Percentiles rank a stretch among this genome's conserved stretches.
These are phyloP conservation scores for Trametes versicolor DNA, from an alignment of 1,284 basidiomycete genomes.

Conservation along the genomic window DNA sequence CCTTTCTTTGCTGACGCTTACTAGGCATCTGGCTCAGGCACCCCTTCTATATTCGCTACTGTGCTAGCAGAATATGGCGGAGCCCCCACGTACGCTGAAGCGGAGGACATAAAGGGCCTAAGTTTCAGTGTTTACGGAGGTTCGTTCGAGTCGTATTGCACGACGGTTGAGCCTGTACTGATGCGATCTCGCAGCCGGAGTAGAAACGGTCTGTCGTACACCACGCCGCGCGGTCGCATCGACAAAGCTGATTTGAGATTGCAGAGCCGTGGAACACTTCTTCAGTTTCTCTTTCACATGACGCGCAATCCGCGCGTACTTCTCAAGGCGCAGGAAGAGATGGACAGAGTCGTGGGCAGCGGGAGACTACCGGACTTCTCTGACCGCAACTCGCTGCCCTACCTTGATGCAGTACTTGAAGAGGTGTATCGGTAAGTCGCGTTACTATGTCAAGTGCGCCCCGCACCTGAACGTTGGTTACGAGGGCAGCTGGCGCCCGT, in stretches of 20 bases:
- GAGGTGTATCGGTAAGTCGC: constrained; percentile 54
- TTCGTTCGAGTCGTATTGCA: too few species aligned
- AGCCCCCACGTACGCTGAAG: constrained; percentile 10
- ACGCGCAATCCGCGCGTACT: background rate
- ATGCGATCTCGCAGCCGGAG: background rate
- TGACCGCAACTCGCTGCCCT: constrained; percentile 32
- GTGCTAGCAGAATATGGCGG: background rate
- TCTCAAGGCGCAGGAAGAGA: background rate
- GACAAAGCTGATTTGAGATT: background rate
- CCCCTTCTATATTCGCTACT: background rate
- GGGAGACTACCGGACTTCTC: constrained; percentile 33
- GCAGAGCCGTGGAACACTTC: background rate
- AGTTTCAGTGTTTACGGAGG: constrained; percentile 34
- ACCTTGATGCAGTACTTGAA: constrained; percentile 57
- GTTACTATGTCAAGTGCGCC: background rate
- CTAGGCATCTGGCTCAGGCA: background rate
- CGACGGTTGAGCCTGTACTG: too few species aligned
- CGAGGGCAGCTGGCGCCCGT: background rate
- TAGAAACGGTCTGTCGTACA: background rate
- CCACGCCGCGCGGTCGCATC: background rate
- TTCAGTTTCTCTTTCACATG: background rate
- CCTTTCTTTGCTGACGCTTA: too few species aligned
- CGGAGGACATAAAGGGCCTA: constrained; percentile 32
- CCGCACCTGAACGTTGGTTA: background rate
- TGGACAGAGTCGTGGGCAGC: constrained; percentile 28